These are phyloP conservation scores for Hawksworthiomyces lignivorus DNA, from an alignment of 2,329 filamentous ascomycete species.

Conservation along the genomic window DNA sequence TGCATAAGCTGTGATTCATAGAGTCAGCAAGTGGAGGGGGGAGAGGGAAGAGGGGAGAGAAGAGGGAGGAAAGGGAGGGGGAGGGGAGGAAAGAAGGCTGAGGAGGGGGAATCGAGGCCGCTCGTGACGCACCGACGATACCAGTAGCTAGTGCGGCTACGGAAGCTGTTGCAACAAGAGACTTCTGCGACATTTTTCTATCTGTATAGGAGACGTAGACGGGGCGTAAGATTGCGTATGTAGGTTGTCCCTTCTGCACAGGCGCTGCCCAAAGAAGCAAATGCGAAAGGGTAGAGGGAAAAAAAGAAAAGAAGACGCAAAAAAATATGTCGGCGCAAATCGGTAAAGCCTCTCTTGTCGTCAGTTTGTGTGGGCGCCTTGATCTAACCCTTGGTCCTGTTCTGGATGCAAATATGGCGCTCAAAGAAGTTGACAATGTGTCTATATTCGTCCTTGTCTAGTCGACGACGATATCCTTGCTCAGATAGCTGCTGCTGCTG, in stretches of 20 bases:
- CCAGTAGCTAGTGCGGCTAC: slow-evolving; percentile 54
- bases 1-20: slow-evolving; percentile 45
- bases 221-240: no score
- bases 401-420: no score
- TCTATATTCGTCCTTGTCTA: not conserved
- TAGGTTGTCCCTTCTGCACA: no score
- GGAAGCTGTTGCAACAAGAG: slow-evolving; percentile 52
- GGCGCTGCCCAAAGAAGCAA: no score
- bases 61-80: not conserved
- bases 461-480: slow-evolving; percentile 5
- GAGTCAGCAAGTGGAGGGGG: not conserved
- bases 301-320: not conserved
- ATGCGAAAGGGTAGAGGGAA: no score
- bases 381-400: no score
- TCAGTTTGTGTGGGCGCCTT: no score
- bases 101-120: not conserved
- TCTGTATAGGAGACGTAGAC: no score
- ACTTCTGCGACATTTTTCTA: slow-evolving; percentile 53
- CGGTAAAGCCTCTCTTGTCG: no score
- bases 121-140: slow-evolving; percentile 43
- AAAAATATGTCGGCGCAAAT: no score
- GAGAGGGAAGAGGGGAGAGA: not conserved
- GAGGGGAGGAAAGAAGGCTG: slow-evolving; percentile 1
- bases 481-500: slow-evolving; percentile 3
- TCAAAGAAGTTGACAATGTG: not conserved